Evolutionary conservation across 495 filamentous ascomycete species (phyloP).

Genomic region (Polyplosphaeria fusca): DNA sequence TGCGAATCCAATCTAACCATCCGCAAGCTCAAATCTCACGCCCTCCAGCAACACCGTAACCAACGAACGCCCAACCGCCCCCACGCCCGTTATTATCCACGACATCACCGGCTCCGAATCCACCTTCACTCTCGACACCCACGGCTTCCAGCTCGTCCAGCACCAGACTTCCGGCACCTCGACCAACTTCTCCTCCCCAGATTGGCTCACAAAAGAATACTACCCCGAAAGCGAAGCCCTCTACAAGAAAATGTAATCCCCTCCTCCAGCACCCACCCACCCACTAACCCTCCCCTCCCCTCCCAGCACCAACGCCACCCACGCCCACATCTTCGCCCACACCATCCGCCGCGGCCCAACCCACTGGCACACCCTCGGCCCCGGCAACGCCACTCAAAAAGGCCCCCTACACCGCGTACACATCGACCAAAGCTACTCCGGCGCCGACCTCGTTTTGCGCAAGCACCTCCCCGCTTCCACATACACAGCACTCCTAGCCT

Average conservation of each 20-base stretch:
- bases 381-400: conserved; percentile 8
- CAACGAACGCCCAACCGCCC: conserved; percentile 3
- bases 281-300: neutral
- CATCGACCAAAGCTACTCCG: conserved; percentile 6
- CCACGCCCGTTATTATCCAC: neutral
- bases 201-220: neutral
- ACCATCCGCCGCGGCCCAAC: conserved; percentile 6
- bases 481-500: neutral
- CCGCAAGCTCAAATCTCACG: neutral
- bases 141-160: conserved; percentile 2
- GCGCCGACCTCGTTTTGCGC: conserved; percentile 5
- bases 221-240: conserved; percentile 6
- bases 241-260: conserved; percentile 3
- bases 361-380: conserved; percentile 10
- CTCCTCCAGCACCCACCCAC: neutral
- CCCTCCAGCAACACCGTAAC: conserved; percentile 10
- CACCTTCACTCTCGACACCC: neutral
- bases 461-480: neutral
- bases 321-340: conserved; percentile 3
- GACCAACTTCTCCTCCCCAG: neutral
- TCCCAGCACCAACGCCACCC: neutral
- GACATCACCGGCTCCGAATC: conserved; percentile 1
- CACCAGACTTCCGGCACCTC: neutral
- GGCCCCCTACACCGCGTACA: conserved; percentile 10
- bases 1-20: neutral